Evolutionary conservation across 208 protist genomes (phyloP).

Genomic region (Leishmania tropica): DNA sequence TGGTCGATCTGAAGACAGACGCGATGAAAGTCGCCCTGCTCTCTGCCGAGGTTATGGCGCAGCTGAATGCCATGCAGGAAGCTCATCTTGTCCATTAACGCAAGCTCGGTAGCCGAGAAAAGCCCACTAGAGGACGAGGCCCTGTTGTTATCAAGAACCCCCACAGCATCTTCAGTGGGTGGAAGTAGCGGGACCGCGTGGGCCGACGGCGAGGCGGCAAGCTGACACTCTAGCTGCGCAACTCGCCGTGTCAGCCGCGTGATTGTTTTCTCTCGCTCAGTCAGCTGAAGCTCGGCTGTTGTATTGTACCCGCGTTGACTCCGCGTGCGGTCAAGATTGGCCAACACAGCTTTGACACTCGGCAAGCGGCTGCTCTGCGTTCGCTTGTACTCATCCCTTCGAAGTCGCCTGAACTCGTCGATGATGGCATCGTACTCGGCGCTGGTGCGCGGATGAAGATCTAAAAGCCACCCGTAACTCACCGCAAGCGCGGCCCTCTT

Average conservation of each 20-base stretch:
- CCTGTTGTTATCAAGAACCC: background rate
- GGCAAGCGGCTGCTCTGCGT: background rate
- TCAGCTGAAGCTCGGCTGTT: constrained; percentile 9
- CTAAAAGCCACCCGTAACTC: constrained; percentile 79
- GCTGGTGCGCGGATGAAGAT: constrained; percentile 39
- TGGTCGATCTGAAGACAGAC: constrained; percentile 33
- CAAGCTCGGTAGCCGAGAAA: constrained; percentile 31
- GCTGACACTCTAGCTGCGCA: constrained; percentile 24
- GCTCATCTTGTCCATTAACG: constrained; percentile 18
- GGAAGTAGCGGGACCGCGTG: constrained; percentile 14
- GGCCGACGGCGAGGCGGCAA: constrained; percentile 3
- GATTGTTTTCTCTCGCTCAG: constrained; percentile 22
- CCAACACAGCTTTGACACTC: constrained; percentile 6
- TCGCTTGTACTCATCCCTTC: constrained; percentile 12
- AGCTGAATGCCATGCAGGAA: constrained; percentile 24
- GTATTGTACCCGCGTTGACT: background rate
- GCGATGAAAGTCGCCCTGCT: constrained; percentile 4
- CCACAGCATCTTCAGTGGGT: background rate
- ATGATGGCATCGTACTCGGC: constrained; percentile 59
- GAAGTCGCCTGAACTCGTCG: constrained; percentile 37
- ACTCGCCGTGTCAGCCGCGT: constrained; percentile 29
- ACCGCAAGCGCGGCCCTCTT: constrained; percentile 65
- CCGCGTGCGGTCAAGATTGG: constrained; percentile 1
- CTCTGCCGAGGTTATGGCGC: constrained; percentile 18
- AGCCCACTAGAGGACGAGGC: constrained; percentile 1